These are phyloP conservation scores for Morella rubra DNA, from an alignment of 306 rosid species.

Conservation along the genomic window DNA sequence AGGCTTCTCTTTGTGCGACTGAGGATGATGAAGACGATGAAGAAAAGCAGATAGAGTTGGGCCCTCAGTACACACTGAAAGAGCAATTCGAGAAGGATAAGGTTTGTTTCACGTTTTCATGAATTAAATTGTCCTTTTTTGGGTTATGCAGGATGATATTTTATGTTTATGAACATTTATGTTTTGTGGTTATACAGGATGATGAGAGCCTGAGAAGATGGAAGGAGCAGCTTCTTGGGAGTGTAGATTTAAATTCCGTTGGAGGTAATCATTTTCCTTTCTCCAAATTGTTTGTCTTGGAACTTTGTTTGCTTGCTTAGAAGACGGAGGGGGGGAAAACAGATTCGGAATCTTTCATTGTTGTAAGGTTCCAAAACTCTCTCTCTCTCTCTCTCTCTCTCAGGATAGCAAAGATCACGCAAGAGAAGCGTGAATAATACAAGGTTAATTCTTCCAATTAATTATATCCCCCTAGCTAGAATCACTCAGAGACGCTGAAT, in stretches of 20 bases:
- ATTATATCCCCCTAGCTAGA: background rate
- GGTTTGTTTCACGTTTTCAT: slow-evolving; percentile 37
- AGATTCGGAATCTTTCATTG: background rate
- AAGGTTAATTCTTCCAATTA: background rate
- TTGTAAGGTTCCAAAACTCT: background rate
- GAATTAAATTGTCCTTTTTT: background rate
- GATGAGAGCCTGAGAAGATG: slow-evolving; percentile 94
- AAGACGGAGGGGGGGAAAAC: background rate
- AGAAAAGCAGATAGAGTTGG: slow-evolving; percentile 74
- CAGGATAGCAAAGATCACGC: background rate
- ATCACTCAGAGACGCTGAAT: background rate
- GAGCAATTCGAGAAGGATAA: slow-evolving; percentile 89
- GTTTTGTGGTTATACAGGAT: slow-evolving; percentile 45
- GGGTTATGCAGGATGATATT: background rate
- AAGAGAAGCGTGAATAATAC: background rate
- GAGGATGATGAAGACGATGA: slow-evolving; percentile 91
- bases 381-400: background rate
- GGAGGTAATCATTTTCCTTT: slow-evolving; percentile 54
- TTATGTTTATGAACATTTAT: slow-evolving; percentile 8
- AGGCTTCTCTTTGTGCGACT: slow-evolving; percentile 54
- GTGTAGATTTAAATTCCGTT: slow-evolving; percentile 76
- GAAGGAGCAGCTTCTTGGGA: slow-evolving; percentile 99
- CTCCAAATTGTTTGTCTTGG: slow-evolving; percentile 6
- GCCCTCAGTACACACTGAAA: slow-evolving; percentile 84
- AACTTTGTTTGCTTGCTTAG: background rate